These are phyloP conservation scores for Ascochyta fabae DNA, from an alignment of 2,329 filamentous ascomycete species.

Conservation along the genomic window DNA sequence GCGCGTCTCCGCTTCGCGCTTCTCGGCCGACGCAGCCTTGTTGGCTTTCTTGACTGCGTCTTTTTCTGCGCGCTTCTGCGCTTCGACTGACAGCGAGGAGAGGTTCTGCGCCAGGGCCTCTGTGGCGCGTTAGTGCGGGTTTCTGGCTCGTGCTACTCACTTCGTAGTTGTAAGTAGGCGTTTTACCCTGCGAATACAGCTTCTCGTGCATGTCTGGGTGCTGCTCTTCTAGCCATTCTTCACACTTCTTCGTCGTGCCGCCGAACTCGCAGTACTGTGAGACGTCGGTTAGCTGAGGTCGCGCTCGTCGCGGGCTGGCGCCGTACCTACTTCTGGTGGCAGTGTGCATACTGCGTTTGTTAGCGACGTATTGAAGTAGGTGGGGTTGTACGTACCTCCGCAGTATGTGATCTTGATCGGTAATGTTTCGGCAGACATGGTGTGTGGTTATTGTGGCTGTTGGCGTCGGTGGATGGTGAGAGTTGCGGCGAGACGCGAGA, in stretches of 20 bases:
- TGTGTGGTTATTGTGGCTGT: constrained; percentile 2
- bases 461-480: constrained; percentile 5
- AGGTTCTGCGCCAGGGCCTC: constrained; percentile 80
- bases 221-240: constrained; percentile 86
- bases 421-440: constrained; percentile 47
- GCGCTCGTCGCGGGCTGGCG: constrained; percentile 16
- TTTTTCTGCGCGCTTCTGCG: constrained; percentile 92
- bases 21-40: constrained; percentile 87
- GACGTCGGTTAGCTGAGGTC: constrained; percentile 16
- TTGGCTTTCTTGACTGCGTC: constrained; percentile 97
- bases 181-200: constrained; percentile 83
- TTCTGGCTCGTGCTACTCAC: too few species aligned
- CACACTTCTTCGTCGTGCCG: constrained; percentile 93
- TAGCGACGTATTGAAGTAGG: constrained; percentile 19
- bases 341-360: constrained; percentile 64
- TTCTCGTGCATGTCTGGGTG: constrained; percentile 75
- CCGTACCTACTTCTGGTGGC: constrained; percentile 69
- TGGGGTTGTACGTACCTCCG: constrained; percentile 57
- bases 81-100: constrained; percentile 84
- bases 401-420: constrained; percentile 67
- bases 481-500: constrained; percentile 23
- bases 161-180: too few species aligned
- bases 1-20: constrained; percentile 81
- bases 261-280: constrained; percentile 97
- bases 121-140: constrained; percentile 8